Conservation (phyloP, 345 rosid species). For the Salix exigua region DNA sequence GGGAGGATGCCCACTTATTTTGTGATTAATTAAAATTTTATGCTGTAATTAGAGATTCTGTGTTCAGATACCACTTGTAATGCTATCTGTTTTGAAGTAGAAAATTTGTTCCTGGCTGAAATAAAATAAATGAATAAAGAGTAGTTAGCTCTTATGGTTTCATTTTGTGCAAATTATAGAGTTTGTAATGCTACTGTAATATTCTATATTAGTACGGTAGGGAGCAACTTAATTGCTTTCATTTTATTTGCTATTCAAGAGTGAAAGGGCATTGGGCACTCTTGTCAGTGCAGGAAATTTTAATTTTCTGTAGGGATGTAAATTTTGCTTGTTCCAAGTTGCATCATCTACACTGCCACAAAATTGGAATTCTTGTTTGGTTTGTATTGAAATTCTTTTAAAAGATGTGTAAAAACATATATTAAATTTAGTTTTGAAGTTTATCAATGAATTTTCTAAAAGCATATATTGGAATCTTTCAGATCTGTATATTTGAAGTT, state of each 20-base stretch:
- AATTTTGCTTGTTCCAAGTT: background rate
- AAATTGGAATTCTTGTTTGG: too few species aligned
- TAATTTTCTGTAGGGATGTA: background rate
- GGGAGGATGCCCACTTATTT: slow-evolving; percentile 2
- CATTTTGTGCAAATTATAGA: background rate
- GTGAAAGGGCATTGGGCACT: background rate
- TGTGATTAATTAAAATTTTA: background rate
- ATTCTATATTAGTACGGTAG: background rate
- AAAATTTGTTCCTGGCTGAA: too few species aligned
- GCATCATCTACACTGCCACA: background rate
- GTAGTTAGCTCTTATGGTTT: background rate
- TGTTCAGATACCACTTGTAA: background rate
- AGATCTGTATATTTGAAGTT: too few species aligned
- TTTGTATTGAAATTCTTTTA: too few species aligned
- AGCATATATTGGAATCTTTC: too few species aligned
- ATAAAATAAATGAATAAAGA: too few species aligned
- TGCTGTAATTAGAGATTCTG: background rate
- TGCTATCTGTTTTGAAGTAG: background rate
- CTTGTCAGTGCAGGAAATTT: background rate
- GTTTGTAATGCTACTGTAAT: background rate
- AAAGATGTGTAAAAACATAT: too few species aligned
- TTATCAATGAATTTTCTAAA: too few species aligned
- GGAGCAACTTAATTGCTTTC: background rate
- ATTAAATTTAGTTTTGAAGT: too few species aligned
- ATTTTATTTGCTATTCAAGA: background rate